Evolutionary conservation across 805 yeast genomes (phyloP).

Genomic region (Saturnispora ahearnii): DNA sequence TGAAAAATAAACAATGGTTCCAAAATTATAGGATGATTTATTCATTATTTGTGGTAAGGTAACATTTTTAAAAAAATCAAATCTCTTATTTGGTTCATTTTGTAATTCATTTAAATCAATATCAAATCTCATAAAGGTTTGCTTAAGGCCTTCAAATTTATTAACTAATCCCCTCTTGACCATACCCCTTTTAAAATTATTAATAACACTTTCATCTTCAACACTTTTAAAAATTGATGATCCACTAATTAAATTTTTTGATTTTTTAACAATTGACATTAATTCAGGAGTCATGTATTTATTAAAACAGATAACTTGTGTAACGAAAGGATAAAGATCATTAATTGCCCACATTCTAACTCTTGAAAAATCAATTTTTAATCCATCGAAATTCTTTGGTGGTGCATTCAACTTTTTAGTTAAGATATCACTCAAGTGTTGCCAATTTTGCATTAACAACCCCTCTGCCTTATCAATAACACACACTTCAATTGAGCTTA

Average conservation of each 20-base stretch:
- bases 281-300: constrained; percentile 75
- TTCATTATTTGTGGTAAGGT: constrained; percentile 62
- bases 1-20: constrained; percentile 74
- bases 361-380: constrained; percentile 79
- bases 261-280: constrained; percentile 45
- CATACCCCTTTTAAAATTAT: constrained; percentile 42
- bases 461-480: constrained; percentile 80
- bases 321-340: constrained; percentile 59
- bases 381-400: constrained; percentile 55
- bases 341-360: constrained; percentile 90
- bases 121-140: constrained; percentile 65
- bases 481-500: constrained; percentile 79
- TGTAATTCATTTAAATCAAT: constrained; percentile 32
- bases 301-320: constrained; percentile 75
- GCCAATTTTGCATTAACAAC: constrained; percentile 88
- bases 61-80: constrained; percentile 68
- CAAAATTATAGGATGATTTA: constrained; percentile 56
- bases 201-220: constrained; percentile 37
- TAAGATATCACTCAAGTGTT: constrained; percentile 61
- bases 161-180: constrained; percentile 24
- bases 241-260: constrained; percentile 42
- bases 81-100: constrained; percentile 74
- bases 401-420: constrained; percentile 57
- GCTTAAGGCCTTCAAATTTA: constrained; percentile 43
- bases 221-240: constrained; percentile 46